Evolutionary conservation across 2,329 filamentous ascomycete species (phyloP), one percentile per base, ranked within the genome.

Genomic region (Monosporascus ibericus): DNA sequence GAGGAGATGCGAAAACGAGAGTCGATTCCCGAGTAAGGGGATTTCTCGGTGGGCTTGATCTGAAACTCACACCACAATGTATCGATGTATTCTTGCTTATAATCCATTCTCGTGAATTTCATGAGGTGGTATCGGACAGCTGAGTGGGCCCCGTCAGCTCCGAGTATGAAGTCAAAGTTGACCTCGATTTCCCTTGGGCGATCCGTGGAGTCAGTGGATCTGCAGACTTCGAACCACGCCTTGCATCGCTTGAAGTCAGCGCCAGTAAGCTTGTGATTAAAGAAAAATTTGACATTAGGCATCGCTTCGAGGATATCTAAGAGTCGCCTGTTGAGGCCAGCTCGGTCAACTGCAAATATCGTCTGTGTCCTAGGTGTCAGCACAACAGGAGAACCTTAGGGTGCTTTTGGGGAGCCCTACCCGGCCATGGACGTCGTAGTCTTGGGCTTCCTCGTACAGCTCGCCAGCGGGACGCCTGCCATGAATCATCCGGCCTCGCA

Each of bases 401-500:
- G 17, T 18, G 17, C 17, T 3, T 40, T 20, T 20, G 38, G 38
- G 38, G 1, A 2, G 38, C 38, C 79, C 65, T 77, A 95, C 90
- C 67, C 90, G 81, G 55, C 92, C 92, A 61, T 94, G 87, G 9
- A 89, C 79, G 70, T 99, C 94, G 68, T 99, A 99, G 56, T 86
- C 81, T 70, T 99, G 94, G n/a, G 88, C 75, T 55, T 85, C 81
- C 63, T 92, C 85, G 63, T 85, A 89, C 47, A 95, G 71, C 24
- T 82, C 71, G 5, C 90, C 89, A 18, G 79, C 73, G 8, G 80
- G 75, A 20, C 76, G 75, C 62, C 75, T 77, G 36, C 90, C 84
- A 66, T 99, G 94, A 57, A 99, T 95, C 94, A 99, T 99, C 25
- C 94, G 89, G 14, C 92, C 94, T 68, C 87, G 78, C 91, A 99